phyloP scores from a whole-genome alignment of 2,329 filamentous ascomycete species.

The Beauveria sp. region DNA sequence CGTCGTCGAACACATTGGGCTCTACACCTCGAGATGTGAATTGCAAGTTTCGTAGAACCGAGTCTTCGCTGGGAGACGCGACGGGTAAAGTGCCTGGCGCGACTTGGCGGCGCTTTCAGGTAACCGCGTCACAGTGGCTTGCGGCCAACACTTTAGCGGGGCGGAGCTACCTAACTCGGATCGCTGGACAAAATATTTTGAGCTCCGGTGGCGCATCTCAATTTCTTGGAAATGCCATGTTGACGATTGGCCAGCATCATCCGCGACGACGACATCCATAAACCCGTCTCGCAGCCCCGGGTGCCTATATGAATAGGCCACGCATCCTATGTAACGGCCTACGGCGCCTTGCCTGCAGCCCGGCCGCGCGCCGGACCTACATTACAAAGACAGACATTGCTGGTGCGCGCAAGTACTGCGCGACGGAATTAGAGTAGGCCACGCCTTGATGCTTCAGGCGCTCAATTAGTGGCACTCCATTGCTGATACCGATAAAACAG shows the following conservation, averaged over 20 bases:
- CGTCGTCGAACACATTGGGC: conserved; percentile 13
- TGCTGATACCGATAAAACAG: conserved; percentile 33
- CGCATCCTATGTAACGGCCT: conserved; percentile 30
- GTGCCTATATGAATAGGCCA: conserved; percentile 31
- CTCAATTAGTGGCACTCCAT: no score
- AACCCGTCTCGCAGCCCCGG: neutral
- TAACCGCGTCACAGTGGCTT: conserved; percentile 25
- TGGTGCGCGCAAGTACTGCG: conserved; percentile 47
- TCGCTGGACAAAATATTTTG: neutral
- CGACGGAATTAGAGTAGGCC: conserved; percentile 42
- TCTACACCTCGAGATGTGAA: conserved; percentile 7
- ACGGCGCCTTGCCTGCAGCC: conserved; percentile 25
- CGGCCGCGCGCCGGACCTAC: conserved; percentile 31
- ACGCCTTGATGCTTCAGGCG: neutral
- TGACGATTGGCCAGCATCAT: conserved; percentile 14
- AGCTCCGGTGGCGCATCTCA: neutral
- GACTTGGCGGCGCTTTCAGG: conserved; percentile 32
- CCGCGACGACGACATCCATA: neutral
- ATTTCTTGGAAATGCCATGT: conserved; percentile 17
- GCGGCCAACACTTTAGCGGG: conserved; percentile 3
- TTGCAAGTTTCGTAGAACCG: neutral
- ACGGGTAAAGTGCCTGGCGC: conserved; percentile 22
- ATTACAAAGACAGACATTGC: conserved; percentile 44
- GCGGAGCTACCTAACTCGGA: neutral
- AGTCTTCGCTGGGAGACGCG: conserved; percentile 30